Percentiles rank a stretch among this genome's conserved stretches.
These are phyloP conservation scores for Tetrahymena elliotti DNA, from an alignment of 73 alveolate genomes.

Conservation along the genomic window DNA sequence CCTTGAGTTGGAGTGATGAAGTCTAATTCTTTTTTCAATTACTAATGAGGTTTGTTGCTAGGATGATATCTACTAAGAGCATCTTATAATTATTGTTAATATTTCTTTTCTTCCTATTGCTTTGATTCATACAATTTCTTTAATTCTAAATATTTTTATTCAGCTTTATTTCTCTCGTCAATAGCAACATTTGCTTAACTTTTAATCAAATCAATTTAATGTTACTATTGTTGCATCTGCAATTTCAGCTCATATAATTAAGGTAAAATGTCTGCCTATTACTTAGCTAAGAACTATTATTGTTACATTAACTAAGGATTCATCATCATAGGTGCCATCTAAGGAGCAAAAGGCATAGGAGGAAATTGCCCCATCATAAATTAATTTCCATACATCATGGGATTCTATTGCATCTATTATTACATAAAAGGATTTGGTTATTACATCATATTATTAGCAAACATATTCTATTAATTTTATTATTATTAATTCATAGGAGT, in stretches of 20 bases:
- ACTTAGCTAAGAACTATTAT: background rate
- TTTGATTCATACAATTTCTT: background rate
- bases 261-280: background rate
- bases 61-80: background rate
- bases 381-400: background rate
- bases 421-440: background rate
- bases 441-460: background rate
- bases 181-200: background rate
- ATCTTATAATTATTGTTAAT: background rate
- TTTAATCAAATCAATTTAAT: background rate
- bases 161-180: background rate
- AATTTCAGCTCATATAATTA: background rate
- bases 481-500: background rate
- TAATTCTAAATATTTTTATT: background rate
- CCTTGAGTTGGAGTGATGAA: background rate
- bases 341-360: background rate
- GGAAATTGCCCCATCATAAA: background rate
- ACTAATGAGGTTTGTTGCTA: background rate
- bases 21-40: background rate
- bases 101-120: background rate
- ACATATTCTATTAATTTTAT: background rate
- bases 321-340: background rate
- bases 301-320: background rate
- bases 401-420: background rate
- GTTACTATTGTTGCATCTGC: background rate